Evolutionary conservation across 495 filamentous ascomycete species (phyloP).

Genomic region (Immersiella caudata): DNA sequence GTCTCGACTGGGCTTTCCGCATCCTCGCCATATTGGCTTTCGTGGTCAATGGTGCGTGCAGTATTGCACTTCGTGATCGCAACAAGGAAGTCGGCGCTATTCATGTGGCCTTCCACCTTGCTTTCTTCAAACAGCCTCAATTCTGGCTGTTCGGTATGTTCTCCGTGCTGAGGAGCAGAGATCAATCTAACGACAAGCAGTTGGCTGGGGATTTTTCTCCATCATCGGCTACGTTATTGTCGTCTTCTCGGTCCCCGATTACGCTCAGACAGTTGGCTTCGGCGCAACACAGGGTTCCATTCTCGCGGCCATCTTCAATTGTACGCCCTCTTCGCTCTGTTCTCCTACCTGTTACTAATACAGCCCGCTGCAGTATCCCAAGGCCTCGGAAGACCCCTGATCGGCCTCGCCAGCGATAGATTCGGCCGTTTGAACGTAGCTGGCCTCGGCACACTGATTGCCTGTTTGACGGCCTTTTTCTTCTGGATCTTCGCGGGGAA

Average conservation of each 20-base stretch:
- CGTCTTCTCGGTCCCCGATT: constrained; percentile 73
- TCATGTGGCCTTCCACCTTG: constrained; percentile 64
- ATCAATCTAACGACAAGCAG: constrained; percentile 1
- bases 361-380: constrained; percentile 42
- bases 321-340: constrained; percentile 48
- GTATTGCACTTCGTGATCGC: constrained; percentile 64
- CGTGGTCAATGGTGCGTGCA: constrained; percentile 60
- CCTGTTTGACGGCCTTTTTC: constrained; percentile 62
- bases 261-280: constrained; percentile 65
- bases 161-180: too few relatives aligned
- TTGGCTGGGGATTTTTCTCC: constrained; percentile 70
- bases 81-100: constrained; percentile 68
- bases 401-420: constrained; percentile 68
- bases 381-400: constrained; percentile 58
- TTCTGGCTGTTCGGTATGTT: constrained; percentile 57
- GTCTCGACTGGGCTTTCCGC: constrained; percentile 67
- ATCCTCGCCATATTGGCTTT: constrained; percentile 65
- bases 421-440: constrained; percentile 72
- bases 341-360: constrained; percentile 6
- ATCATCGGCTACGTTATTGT: constrained; percentile 75
- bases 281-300: constrained; percentile 67
- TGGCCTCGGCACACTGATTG: constrained; percentile 59
- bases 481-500: constrained; percentile 70
- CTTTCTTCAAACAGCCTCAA: constrained; percentile 61
- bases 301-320: constrained; percentile 71